Evolutionary conservation across 169 alveolate species (phyloP), one percentile per base, ranked within the genome.

Genomic region (Gregarina niphandrodes): DNA sequence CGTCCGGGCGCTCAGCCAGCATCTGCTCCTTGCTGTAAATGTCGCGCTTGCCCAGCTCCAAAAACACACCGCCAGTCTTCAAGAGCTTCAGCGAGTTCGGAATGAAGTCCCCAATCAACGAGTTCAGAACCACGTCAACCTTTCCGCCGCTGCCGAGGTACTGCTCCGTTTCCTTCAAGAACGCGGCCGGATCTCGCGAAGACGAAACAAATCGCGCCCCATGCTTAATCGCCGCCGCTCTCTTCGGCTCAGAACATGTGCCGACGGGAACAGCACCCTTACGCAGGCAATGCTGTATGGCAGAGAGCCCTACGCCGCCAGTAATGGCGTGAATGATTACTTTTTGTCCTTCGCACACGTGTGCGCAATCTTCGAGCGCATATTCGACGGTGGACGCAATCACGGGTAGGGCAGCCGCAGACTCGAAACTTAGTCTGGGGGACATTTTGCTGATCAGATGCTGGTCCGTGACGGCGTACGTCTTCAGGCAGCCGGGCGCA

Each of bases 281-380:
- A 13, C 45, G 28, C 40, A 52, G 46, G 51, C 69, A 61, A 38
- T 52, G 35, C 52, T 64, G 74, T 21, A 64, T 39, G 29, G 68
- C 67, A 19, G 46, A 56, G 11, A 64, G 23, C 4, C 74, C 74
- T 9, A 64, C 67, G 12, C 74, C 74, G 12, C 74, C 74, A 1
- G 74, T 53, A 1, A 42, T 68, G 0, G 74, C 69, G 26, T 64
- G 74, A 23, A 57, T 36, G 22, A 64, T 42, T 7, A 54, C 64
- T 21, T 20, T 38, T 31, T 53, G 64, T 3, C 71, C 71, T 2
- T 30, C 37, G 26, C 13, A 16, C 26, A 68, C 54, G 31, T 58
- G 49, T 12, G 64, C 66, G 24, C 61, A 16, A 21, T 68, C 78
- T 11, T 53, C 59, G 16, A 64, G 32, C 23, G 61, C 53, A 23